Evolutionary conservation across 352 stramenopile genomes (phyloP).

Genomic region (Globisporangium viniferum): DNA sequence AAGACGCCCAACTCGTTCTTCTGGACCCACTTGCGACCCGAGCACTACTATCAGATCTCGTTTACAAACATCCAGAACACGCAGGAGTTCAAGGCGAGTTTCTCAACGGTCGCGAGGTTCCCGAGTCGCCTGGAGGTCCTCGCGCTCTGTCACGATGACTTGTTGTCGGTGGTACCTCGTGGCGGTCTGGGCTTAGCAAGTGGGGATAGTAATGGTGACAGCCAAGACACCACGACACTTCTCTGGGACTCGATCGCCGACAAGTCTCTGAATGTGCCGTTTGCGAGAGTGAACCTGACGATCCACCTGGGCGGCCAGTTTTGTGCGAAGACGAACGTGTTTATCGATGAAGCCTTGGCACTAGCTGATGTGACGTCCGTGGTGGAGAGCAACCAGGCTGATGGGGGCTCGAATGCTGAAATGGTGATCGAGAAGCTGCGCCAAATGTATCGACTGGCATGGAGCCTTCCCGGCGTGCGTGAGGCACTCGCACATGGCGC

Average conservation of each 20-base stretch:
- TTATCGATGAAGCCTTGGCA: constrained; percentile 28
- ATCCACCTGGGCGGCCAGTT: constrained; percentile 56
- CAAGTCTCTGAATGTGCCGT: constrained; percentile 29
- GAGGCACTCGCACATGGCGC: constrained; percentile 42
- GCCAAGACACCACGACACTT: background rate
- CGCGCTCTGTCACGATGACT: constrained; percentile 30
- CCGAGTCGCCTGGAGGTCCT: constrained; percentile 39
- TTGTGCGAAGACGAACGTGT: constrained; percentile 25
- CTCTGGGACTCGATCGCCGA: constrained; percentile 34
- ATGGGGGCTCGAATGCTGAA: background rate
- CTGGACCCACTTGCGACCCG: constrained; percentile 51
- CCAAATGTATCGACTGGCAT: constrained; percentile 48
- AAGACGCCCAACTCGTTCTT: constrained; percentile 56
- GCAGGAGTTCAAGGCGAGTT: constrained; percentile 36
- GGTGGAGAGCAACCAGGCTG: background rate
- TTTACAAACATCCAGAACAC: constrained; percentile 45
- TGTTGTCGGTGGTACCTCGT: background rate
- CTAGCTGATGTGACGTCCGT: constrained; percentile 17
- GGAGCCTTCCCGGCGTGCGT: constrained; percentile 50
- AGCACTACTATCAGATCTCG: constrained; percentile 55
- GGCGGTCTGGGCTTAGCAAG: background rate
- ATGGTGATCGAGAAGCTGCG: constrained; percentile 36
- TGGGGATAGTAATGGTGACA: background rate
- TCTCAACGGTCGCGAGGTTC: constrained; percentile 34
- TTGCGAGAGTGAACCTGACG: constrained; percentile 38